Evolutionary conservation across 345 rosid species (phyloP), one percentile per base, ranked within the genome.

Genomic region (Brassica incana): DNA sequence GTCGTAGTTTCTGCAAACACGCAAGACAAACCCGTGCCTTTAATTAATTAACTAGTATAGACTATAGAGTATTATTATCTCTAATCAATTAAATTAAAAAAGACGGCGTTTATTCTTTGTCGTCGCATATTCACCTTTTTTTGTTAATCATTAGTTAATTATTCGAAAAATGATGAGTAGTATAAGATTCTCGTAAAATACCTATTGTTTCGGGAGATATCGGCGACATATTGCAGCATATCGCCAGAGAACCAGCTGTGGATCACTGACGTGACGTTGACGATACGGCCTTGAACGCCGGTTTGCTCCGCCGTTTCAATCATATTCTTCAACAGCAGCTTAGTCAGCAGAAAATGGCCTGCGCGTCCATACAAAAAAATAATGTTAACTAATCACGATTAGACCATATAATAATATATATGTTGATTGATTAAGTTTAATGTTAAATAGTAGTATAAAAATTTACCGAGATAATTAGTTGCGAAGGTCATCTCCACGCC

Each of bases 401-500:
- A 56, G 61, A 56, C 29, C 29, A 18, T 54, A 54, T 14, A 5
- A 56, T 18, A 56, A 50, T 56, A 56, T 56, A 56, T 0, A 56
- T 56, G 25, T 20, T 23, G n/a, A 59, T 20, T 4, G 32, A 3
- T 59, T 23, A 8, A 59, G 5, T 20, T 59, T 59, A 20, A 8
- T 1, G 58, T 50, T 59, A 20, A 59, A 16, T 40, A 40, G 14
- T 8, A 38, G 16, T 50, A 5, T n/a, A n/a, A 20, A 18, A 59
- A 20, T 3, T 25, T 60, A 60, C 65, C 97, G 12, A 92, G 88
- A 76, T 92, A 92, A 77, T 95, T 95, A 58, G 99, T 95, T 6
- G 94, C 99, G 58, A 95, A 91, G 14, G 97, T 92, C 98, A 95
- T 95, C 90, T 95, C 99, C 71, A 95, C 87, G 27, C 98, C 97